Evolutionary conservation across 345 rosid species (phyloP), one percentile per base, ranked within the genome.

Genomic region (Aethionema arabicum): DNA sequence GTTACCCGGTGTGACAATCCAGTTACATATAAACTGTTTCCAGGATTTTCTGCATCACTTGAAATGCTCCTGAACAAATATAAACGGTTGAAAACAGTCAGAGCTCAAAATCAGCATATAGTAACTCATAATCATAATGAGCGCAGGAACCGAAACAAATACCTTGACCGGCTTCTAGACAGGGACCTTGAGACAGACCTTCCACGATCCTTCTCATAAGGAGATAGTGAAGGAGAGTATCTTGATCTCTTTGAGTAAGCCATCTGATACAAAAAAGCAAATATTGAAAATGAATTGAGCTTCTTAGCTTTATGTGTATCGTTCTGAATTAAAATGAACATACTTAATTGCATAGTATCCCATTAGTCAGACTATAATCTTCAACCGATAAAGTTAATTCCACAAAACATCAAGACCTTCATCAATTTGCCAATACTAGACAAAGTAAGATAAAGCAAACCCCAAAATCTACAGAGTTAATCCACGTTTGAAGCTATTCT

Each of bases 1-100:
- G 95, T 83, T 38, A 85, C 78, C 8, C 88, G 76, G 7, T 81
- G 87, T 1, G 95, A 93, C 80, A 93, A 67, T 8, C 99, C 99
- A 0, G 99, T 90, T 60, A 93, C 99, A 63, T 93, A 93, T 74
- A 93, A 72, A 75, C 87, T 85, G 77, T 93, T 89, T 30, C 97
- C 97, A 42, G 96, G 96, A 69, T 93, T 93, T 59, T 83, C 99
- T 31, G 81, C 86, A 30, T 85, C 95, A 5, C 64, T 52, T 0
- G 83, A 84, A 14, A 52, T 56, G 59, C 95, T 89, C 83, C 86
- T 80, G 37, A 65, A n/a, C 48, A 16, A 72, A 44, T 11, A 13
- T 21, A 71, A 62, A n/a, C 12, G 3, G 4, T 52, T 27, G 4
- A 54, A 40, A 29, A 11, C 6, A 14, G 16, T 32, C 6, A 16